Evolutionary conservation across 2,329 filamentous ascomycete genomes (phyloP), one percentile per base, ranked within the genome.

Genomic region (Fusarium sp.): DNA sequence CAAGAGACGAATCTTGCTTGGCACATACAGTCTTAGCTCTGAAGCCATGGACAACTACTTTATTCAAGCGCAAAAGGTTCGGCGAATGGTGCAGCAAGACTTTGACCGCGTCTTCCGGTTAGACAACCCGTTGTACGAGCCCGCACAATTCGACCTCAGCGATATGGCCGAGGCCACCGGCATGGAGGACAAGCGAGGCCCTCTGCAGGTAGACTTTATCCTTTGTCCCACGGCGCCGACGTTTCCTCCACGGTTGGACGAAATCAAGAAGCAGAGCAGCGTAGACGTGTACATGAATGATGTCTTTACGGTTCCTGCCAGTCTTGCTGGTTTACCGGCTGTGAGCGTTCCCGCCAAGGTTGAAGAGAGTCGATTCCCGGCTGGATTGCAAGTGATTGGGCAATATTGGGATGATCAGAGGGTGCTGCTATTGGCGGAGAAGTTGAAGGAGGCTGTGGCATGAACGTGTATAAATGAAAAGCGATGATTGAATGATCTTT

Each of bases 21-120:
- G 96, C 18, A 92, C 95, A 0, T 98, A 98, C 80, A 95, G 92
- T 45, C 88, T 99, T 62, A 97, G 94, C 82, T 95, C 96, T 0
- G 91, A 93, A 70, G 95, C 95, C 11, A 96, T 97, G 79, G 93
- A 98, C 82, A 99, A 98, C 81, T 98, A 98, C 83, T 99, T 99
- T 79, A 90, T 98, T 71, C 93, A 98, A 81, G 96, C 96, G 54
- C 96, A 99, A 83, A 93, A 92, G 74, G 90, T 98, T 42, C 92
- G 96, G 1, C 89, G 94, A 64, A 86, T 97, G 20, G 94, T 99
- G 3, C 93, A 96, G 80, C 85, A 87, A 37, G 96, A 99, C 79
- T 99, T 99, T 80, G 91, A 98, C 82, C 84, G 88, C 2, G 91
- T 94, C 1, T 98, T 99, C 80, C 82, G 84, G 18, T 83, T 90